A percentile compares a stretch with the other conserved stretches of the same genome.
phyloP scores from a whole-genome alignment of 768 basidiomycete genomes.

The Serendipita indica region DNA sequence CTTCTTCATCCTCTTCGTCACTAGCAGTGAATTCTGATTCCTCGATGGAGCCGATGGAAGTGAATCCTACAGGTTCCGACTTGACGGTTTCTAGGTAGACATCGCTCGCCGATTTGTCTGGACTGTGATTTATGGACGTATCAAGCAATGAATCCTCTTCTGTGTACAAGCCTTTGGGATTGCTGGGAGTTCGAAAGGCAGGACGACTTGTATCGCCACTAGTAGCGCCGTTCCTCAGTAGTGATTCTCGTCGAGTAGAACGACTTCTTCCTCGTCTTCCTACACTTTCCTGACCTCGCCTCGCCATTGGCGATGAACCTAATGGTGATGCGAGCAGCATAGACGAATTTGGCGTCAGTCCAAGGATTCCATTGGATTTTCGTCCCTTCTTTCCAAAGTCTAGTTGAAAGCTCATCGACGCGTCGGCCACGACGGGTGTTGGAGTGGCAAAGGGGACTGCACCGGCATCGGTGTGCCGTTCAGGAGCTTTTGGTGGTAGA shows the following conservation, averaged over 20 bases:
- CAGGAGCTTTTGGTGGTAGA: neutral
- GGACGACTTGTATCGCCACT: neutral
- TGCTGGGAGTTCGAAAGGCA: too few relatives aligned
- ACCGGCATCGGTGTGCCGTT: neutral
- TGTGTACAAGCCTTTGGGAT: too few relatives aligned
- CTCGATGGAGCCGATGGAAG: conserved; percentile 20
- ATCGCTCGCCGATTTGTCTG: neutral
- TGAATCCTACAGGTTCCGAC: neutral
- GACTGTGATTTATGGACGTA: neutral
- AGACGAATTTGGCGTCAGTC: neutral
- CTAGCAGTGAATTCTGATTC: conserved; percentile 26
- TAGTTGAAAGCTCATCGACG: neutral
- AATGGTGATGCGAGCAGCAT: neutral
- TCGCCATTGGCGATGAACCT: neutral
- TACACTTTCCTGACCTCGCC: neutral
- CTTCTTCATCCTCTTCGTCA: conserved; percentile 20
- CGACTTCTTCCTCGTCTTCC: neutral
- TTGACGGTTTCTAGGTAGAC: neutral
- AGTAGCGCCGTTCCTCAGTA: neutral
- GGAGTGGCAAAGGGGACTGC: neutral
- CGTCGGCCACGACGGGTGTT: neutral
- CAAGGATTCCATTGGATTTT: neutral
- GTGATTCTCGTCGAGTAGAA: neutral
- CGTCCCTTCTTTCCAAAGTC: neutral
- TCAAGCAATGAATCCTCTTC: neutral